Evolutionary conservation across 768 basidiomycete genomes (phyloP).

Genomic region (Termitomyces sp.): DNA sequence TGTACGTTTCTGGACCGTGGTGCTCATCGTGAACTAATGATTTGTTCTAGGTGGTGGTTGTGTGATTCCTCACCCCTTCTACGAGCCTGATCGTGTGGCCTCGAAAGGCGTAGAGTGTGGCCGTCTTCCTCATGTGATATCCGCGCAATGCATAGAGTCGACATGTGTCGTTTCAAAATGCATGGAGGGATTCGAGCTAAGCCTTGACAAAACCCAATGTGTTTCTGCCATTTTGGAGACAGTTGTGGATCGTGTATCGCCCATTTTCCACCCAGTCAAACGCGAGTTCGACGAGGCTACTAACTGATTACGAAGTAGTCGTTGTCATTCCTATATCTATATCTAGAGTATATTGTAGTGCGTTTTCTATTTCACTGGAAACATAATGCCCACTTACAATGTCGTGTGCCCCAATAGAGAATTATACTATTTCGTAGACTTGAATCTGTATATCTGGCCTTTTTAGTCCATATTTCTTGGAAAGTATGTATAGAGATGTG

Average conservation of each 20-base stretch:
- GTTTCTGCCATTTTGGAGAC: neutral
- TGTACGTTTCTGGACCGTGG: neutral
- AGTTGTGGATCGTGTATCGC: too few relatives aligned
- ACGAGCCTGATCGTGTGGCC: slow-evolving; percentile 17
- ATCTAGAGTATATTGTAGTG: neutral
- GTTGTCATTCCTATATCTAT: too few relatives aligned
- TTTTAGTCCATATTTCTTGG: neutral
- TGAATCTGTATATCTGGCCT: neutral
- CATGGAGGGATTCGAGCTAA: neutral
- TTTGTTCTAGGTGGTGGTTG: slow-evolving; percentile 16
- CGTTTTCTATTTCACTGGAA: neutral
- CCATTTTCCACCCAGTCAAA: too few relatives aligned
- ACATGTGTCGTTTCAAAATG: neutral
- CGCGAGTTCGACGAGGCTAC: too few relatives aligned
- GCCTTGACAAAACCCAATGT: neutral
- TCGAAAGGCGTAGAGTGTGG: slow-evolving; percentile 19
- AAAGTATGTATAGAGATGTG: neutral
- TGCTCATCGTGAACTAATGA: neutral
- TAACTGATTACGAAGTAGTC: too few relatives aligned
- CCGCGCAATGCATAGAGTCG: neutral
- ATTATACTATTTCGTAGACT: neutral
- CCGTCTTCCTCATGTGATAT: slow-evolving; percentile 4
- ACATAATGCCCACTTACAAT: neutral
- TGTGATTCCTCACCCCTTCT: slow-evolving; percentile 13
- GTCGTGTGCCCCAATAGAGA: neutral